These are phyloP conservation scores for Metschnikowia borealis DNA, from an alignment of 805 yeast species.

Conservation along the genomic window DNA sequence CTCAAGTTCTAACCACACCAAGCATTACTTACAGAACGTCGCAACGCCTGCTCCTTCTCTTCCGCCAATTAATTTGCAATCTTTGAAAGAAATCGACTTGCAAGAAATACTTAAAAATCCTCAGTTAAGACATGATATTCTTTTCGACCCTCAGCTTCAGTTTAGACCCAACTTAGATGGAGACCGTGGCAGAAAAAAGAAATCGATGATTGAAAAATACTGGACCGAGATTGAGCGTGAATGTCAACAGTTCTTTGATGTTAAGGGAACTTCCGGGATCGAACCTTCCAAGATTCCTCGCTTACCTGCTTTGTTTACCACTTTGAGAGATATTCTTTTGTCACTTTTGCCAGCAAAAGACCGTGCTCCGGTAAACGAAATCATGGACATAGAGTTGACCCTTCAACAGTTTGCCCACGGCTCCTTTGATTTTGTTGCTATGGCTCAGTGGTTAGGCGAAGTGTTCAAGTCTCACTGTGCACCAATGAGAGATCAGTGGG, in stretches of 20 bases:
- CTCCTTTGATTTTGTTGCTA: slow-evolving; percentile 65
- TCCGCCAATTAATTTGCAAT: slow-evolving; percentile 82
- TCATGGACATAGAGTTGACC: slow-evolving; percentile 71
- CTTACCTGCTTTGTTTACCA: slow-evolving; percentile 67
- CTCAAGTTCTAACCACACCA: slow-evolving; percentile 7
- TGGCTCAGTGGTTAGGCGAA: slow-evolving; percentile 70
- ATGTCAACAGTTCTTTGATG: slow-evolving; percentile 43
- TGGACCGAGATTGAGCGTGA: slow-evolving; percentile 77
- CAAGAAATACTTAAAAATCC: slow-evolving; percentile 89
- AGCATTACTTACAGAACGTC: slow-evolving; percentile 6
- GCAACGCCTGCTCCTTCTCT: slow-evolving; percentile 37
- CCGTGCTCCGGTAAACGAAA: slow-evolving; percentile 58
- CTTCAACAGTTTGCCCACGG: slow-evolving; percentile 71
- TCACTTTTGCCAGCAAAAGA: slow-evolving; percentile 77
- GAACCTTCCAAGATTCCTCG: slow-evolving; percentile 31
- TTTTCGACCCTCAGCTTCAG: slow-evolving; percentile 88
- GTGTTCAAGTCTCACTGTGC: slow-evolving; percentile 89
- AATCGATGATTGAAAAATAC: slow-evolving; percentile 69
- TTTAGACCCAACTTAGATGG: slow-evolving; percentile 90
- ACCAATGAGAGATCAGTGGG: slow-evolving; percentile 92
- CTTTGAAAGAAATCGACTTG: slow-evolving; percentile 79
- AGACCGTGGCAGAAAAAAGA: slow-evolving; percentile 81
- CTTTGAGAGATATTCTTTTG: slow-evolving; percentile 72
- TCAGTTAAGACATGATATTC: slow-evolving; percentile 86
- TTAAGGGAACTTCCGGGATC: slow-evolving; percentile 11